Evolutionary conservation across 1,284 basidiomycete genomes (phyloP), one percentile per base, ranked within the genome.

Genomic region (Sporisorium sorghi): DNA sequence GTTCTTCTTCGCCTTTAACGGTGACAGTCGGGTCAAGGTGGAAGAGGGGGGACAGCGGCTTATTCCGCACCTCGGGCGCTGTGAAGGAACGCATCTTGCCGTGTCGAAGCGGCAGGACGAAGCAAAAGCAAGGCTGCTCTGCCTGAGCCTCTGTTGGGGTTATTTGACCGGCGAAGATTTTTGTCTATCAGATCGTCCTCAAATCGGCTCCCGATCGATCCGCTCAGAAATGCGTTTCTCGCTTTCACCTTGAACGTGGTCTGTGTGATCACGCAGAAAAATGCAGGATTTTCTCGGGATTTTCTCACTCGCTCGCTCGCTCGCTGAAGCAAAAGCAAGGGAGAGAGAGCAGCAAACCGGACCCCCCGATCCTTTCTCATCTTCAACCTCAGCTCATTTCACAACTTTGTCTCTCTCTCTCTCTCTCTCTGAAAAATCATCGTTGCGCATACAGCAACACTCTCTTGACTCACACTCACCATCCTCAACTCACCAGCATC

Each of bases 241-340:
- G 43, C 24, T 24, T 33, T 10, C 33, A 12, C 15, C 35, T 44
- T 19, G 12, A 46, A 46, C 44, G 47, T 48, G 47, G 47, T 49
- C 47, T 49, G 47, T n/a, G n/a, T n/a, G n/a, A 49, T 49, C 47
- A 49, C 47, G 30, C 47, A 49, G 30, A 35, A 17, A n/a, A n/a
- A n/a, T 32, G 2, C n/a, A 26, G 32, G 23, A 48, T 19, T 19
- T 14, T 26, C n/a, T 21, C 46, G n/a, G 15, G 19, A 21, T 49
- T 49, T 23, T 47, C 17, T 30, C 30, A 12, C 9, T 28, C 26
- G 44, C 24, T 43, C 15, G 15, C 35, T n/a, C n/a, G n/a, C n/a
- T n/a, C n/a, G n/a, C n/a, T n/a, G n/a, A n/a, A n/a, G n/a, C 17
- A 40, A 40, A 40, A n/a, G n/a, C n/a, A 40, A 40, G n/a, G 19